These are phyloP conservation scores for Fraxinus sp. DNA, from an alignment of 305 asterid genomes.

Conservation along the genomic window DNA sequence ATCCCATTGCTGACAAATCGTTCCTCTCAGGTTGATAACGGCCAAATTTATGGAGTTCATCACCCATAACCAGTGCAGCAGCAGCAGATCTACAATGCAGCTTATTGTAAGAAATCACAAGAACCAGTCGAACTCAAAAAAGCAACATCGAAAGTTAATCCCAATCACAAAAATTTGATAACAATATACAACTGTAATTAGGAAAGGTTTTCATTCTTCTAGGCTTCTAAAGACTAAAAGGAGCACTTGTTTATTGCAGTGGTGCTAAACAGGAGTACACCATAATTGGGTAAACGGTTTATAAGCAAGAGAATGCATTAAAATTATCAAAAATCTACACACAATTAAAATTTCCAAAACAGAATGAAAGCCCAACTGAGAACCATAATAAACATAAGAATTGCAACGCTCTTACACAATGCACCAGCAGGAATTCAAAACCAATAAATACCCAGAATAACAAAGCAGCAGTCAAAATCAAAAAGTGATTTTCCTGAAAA, in stretches of 20 bases:
- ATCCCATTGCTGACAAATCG: conserved; percentile 53
- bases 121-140: not conserved
- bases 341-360: not conserved
- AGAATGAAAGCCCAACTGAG: not conserved
- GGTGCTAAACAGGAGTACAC: not conserved
- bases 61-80: conserved; percentile 42
- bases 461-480: conserved; percentile 7
- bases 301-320: not conserved
- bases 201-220: not conserved
- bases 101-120: not conserved
- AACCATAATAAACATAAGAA: conserved; percentile 6
- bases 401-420: conserved; percentile 12
- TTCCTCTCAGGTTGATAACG: conserved; percentile 42
- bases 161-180: conserved; percentile 3
- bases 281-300: not conserved
- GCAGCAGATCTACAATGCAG: conserved; percentile 42
- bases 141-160: not conserved
- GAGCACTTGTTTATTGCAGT: not conserved
- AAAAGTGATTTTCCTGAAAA: not conserved
- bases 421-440: not conserved
- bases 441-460: conserved; percentile 20
- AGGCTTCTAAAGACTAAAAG: not conserved
- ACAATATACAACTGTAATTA: not conserved
- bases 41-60: conserved; percentile 39
- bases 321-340: not conserved